Percentiles rank a stretch among this genome's conserved stretches.
These are phyloP conservation scores for Termitomyces heimii DNA, from an alignment of 768 basidiomycete species.

Conservation along the genomic window DNA sequence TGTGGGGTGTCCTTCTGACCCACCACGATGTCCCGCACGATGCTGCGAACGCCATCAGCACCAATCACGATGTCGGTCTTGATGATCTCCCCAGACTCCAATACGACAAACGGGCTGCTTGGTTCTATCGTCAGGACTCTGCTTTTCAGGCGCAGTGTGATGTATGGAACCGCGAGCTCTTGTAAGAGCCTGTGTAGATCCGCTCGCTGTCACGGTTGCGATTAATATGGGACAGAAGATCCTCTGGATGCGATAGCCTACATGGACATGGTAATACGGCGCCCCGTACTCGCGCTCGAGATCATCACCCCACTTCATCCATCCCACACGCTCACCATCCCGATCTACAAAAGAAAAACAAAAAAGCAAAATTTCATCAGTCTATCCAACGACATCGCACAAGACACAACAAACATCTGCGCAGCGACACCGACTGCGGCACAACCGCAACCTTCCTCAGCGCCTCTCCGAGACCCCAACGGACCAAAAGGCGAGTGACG, in stretches of 20 bases:
- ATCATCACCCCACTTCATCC: slow-evolving; percentile 20
- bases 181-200: slow-evolving; percentile 34
- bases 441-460: slow-evolving; percentile 31
- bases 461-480: slow-evolving; percentile 43
- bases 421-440: slow-evolving; percentile 32
- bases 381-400: not conserved
- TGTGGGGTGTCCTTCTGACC: slow-evolving; percentile 38
- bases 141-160: slow-evolving; percentile 27
- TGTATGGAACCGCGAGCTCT: slow-evolving; percentile 28
- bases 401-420: slow-evolving; percentile 28
- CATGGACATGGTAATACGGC: slow-evolving; percentile 31
- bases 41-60: slow-evolving; percentile 46
- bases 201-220: slow-evolving; percentile 29
- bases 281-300: slow-evolving; percentile 24
- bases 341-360: slow-evolving; percentile 20
- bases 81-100: slow-evolving; percentile 37
- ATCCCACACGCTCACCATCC: slow-evolving; percentile 24
- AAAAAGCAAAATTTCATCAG: not conserved
- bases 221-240: not conserved
- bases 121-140: slow-evolving; percentile 5
- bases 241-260: slow-evolving; percentile 9
- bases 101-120: slow-evolving; percentile 20
- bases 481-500: slow-evolving; percentile 35
- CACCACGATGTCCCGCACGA: slow-evolving; percentile 41
- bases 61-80: slow-evolving; percentile 40